phyloP scores from a whole-genome alignment of 495 filamentous ascomycete species.

The Penicillium odoratum region DNA sequence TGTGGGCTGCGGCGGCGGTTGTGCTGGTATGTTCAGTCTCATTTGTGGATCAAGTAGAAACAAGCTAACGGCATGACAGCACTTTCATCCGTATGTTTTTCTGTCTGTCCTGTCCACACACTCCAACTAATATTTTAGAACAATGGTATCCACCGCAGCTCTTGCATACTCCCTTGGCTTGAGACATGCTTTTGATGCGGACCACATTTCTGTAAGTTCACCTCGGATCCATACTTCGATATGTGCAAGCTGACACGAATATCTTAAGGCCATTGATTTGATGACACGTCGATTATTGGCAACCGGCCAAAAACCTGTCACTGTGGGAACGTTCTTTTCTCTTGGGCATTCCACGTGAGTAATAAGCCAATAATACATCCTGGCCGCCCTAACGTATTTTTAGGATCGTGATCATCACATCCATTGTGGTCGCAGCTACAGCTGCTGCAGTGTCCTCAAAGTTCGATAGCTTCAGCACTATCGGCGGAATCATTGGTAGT shows the following conservation, averaged over 20 bases:
- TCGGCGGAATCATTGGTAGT: conserved; percentile 82
- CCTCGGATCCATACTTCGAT: neutral
- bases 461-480: conserved; percentile 76
- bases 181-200: conserved; percentile 91
- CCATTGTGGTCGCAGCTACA: conserved; percentile 87
- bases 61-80: conserved; percentile 23
- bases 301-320: conserved; percentile 80
- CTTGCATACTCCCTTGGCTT: conserved; percentile 88
- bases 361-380: neutral
- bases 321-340: conserved; percentile 93
- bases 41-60: neutral
- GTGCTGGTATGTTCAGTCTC: conserved; percentile 51
- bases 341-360: conserved; percentile 82
- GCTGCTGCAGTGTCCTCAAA: conserved; percentile 73
- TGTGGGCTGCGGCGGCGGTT: conserved; percentile 73
- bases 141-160: conserved; percentile 74
- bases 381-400: neutral
- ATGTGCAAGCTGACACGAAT: neutral
- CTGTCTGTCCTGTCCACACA: neutral
- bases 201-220: conserved; percentile 77
- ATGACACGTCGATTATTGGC: conserved; percentile 93
- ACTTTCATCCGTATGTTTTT: conserved; percentile 38
- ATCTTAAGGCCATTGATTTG: conserved; percentile 76
- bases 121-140: conserved; percentile 29
- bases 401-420: conserved; percentile 85